Evolutionary conservation across 1,284 basidiomycete genomes (phyloP), one percentile per base, ranked within the genome.

Genomic region (Malassezia restricta): DNA sequence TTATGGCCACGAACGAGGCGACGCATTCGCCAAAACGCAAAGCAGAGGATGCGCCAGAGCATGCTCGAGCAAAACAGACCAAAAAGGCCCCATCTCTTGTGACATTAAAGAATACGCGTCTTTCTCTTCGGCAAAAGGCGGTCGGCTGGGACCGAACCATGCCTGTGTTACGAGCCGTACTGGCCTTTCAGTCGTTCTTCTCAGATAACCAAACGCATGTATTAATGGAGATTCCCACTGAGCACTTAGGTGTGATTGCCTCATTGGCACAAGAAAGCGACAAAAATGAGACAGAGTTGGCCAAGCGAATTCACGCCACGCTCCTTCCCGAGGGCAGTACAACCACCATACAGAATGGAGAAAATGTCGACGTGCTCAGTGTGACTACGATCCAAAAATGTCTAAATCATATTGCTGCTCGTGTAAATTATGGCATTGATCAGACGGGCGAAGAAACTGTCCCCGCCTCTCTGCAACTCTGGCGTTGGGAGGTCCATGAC

Each of bases 401-500:
- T 6, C 56, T 70, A 43, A 49, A 48, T 14, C 42, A 46, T 6
- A 62, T 70, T 15, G 68, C 68, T 1, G 45, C 61, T 39, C 51
- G 64, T 4, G 46, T 40, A n/a, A 70, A 70, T 46, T 70, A 69
- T 42, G 66, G 66, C 20, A 47, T 69, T 27, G 59, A 63, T 29
- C 30, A 30, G 29, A 40, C n/a, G 15, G 37, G 27, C 2, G 38
- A 44, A 20, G 50, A 50, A 11, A 27, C 14, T 14, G 39, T 30
- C 1, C 11, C 40, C 1, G 28, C 47, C 7, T 33, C 33, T 7
- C 62, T 85, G 31, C 83, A 81, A 60, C 75, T 86, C n/a, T 91
- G 87, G 87, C 78, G 87, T 56, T 90, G 87, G 87, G 87, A 91
- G 68, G 82, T 84, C 6, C 82, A 79, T 59, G 78, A 81, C 12